A percentile compares a stretch with the other conserved stretches of the same genome.
Evolutionary conservation across 73 alveolate species (phyloP).

Genomic region (Symbiodinium natans): DNA sequence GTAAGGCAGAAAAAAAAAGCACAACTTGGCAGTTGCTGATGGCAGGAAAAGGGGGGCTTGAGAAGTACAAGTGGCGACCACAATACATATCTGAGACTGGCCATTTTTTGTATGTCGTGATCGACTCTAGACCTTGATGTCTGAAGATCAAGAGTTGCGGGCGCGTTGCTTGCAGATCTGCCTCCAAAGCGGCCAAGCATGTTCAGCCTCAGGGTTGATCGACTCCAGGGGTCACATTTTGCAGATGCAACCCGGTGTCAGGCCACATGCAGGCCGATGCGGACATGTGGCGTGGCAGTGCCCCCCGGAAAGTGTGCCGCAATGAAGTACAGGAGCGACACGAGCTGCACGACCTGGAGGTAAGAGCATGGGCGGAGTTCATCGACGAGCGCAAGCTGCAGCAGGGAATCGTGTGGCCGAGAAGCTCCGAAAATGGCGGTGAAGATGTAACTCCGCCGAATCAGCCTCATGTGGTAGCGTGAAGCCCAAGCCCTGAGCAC

Average conservation of each 20-base stretch:
- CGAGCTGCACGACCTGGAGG: conserved; percentile 44
- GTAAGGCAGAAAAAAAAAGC: too few relatives aligned
- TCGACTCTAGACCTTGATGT: too few relatives aligned
- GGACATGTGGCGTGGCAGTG: conserved; percentile 29
- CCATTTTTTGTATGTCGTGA: too few relatives aligned
- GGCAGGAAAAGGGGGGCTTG: too few relatives aligned
- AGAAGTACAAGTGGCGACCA: too few relatives aligned
- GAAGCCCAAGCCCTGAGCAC: background rate
- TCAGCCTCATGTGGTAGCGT: conserved; percentile 5
- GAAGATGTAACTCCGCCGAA: conserved; percentile 52
- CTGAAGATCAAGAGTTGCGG: too few relatives aligned
- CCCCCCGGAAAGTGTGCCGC: conserved; percentile 62
- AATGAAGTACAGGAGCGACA: conserved; percentile 50
- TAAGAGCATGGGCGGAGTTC: background rate
- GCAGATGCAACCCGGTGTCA: too few relatives aligned
- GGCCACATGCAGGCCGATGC: too few relatives aligned
- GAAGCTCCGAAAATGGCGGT: conserved; percentile 43
- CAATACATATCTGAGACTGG: too few relatives aligned
- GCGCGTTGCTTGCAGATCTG: conserved; percentile 44
- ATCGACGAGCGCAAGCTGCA: too few relatives aligned
- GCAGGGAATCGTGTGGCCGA: background rate
- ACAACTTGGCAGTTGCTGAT: too few relatives aligned
- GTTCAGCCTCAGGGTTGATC: conserved; percentile 17
- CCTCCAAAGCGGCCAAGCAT: conserved; percentile 73
- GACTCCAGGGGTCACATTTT: too few relatives aligned